These are phyloP conservation scores for Diospyros kaki DNA, from an alignment of 148 eudicot genomes.

Conservation along the genomic window DNA sequence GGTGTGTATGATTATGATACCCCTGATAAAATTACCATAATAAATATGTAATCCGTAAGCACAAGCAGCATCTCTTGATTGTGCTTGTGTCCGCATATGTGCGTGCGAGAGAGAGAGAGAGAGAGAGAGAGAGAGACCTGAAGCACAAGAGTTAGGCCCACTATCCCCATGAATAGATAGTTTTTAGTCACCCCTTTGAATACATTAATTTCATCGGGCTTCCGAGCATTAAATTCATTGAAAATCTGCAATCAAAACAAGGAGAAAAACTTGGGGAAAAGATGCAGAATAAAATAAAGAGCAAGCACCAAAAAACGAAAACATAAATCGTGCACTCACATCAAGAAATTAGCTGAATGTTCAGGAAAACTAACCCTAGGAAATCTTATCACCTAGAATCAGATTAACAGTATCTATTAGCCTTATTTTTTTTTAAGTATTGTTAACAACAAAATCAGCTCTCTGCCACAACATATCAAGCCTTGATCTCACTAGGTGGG, in stretches of 20 bases:
- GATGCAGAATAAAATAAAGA: no score
- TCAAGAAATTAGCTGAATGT: neutral
- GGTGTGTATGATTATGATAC: no score
- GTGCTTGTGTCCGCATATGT: no score
- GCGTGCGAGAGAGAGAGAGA: neutral
- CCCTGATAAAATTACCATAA: no score
- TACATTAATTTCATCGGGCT: conserved; percentile 81
- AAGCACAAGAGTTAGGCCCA: conserved; percentile 60
- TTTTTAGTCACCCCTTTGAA: conserved; percentile 72
- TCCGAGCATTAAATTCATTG: conserved; percentile 94
- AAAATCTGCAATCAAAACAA: conserved; percentile 45
- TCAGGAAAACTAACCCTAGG: neutral
- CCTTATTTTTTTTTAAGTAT: no score
- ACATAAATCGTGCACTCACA: no score
- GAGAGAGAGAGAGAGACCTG: conserved; percentile 46
- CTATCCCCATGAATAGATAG: conserved; percentile 70
- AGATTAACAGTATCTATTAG: neutral
- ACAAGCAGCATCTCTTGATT: neutral
- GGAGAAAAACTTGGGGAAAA: no score
- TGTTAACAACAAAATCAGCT: neutral
- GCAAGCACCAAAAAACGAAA: no score
- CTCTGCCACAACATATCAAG: no score
- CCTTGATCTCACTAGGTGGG: no score
- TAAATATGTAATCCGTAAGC: neutral
- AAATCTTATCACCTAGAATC: neutral